phyloP scores from a whole-genome alignment of 2,329 filamentous ascomycete genomes.

The Aspergillus carbonarius region DNA sequence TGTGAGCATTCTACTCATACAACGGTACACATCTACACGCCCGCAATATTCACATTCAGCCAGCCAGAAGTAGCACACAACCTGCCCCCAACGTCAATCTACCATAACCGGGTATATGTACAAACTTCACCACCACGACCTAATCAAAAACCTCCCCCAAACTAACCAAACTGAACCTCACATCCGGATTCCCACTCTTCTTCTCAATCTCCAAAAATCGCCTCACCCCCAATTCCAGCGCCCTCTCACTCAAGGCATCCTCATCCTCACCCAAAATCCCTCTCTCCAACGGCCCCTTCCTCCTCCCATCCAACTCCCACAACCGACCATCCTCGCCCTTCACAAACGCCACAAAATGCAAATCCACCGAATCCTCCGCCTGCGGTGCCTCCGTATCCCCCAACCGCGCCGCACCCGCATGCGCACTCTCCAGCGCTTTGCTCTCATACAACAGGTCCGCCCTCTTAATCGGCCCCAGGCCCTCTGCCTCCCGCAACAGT shows the following conservation, averaged over 20 bases:
- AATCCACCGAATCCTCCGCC: conserved; percentile 78
- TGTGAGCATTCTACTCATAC: neutral
- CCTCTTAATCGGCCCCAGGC: conserved; percentile 64
- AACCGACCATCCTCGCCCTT: conserved; percentile 69
- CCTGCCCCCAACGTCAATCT: neutral
- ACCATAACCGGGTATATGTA: neutral
- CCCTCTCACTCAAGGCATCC: conserved; percentile 73
- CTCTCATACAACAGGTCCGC: conserved; percentile 76
- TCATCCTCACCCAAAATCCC: conserved; percentile 60
- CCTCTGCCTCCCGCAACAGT: conserved; percentile 68
- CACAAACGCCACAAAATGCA: conserved; percentile 96
- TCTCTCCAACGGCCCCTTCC: conserved; percentile 71
- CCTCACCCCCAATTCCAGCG: conserved; percentile 67
- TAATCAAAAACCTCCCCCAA: conserved; percentile 57
- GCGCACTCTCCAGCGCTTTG: conserved; percentile 71
- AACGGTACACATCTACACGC: neutral
- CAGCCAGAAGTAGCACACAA: neutral
- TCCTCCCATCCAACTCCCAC: conserved; percentile 77
- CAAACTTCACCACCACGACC: neutral
- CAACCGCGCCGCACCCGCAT: conserved; percentile 70
- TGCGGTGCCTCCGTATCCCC: conserved; percentile 78
- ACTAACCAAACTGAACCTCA: conserved; percentile 64
- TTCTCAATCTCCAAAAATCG: conserved; percentile 60
- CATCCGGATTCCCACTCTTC: conserved; percentile 54
- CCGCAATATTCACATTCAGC: neutral